Evolutionary conservation across 345 rosid species (phyloP).

Genomic region (Aegle marmelos): DNA sequence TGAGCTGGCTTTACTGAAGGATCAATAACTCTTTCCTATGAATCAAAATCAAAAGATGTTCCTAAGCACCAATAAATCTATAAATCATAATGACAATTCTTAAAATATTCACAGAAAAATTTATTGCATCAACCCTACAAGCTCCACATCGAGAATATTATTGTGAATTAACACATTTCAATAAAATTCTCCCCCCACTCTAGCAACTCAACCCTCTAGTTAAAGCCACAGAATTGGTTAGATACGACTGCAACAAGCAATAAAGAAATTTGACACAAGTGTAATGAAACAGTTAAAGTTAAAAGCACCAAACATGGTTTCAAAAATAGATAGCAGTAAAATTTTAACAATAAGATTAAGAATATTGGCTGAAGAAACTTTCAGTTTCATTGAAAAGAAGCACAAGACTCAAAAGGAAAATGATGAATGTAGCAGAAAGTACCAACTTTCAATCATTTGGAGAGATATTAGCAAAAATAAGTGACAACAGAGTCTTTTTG

Average conservation of each 20-base stretch:
- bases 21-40: constrained; percentile 58
- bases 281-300: neutral
- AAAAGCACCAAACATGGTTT: neutral
- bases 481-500: neutral
- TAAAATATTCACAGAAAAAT: neutral
- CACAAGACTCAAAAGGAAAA: neutral
- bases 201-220: neutral
- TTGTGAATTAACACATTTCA: neutral
- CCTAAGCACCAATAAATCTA: constrained; percentile 13
- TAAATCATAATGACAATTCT: neutral
- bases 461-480: neutral
- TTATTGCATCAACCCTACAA: neutral
- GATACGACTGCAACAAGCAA: neutral
- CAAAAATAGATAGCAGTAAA: neutral
- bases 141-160: neutral
- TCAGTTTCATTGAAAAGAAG: neutral
- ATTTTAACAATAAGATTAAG: neutral
- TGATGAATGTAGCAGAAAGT: neutral
- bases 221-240: neutral
- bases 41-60: constrained; percentile 22
- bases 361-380: neutral
- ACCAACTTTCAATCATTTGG: neutral
- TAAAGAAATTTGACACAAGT: neutral
- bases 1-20: constrained; percentile 35
- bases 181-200: neutral